These are phyloP conservation scores for Aspergillus sp. DNA, from an alignment of 2,329 filamentous ascomycete genomes.

Conservation along the genomic window DNA sequence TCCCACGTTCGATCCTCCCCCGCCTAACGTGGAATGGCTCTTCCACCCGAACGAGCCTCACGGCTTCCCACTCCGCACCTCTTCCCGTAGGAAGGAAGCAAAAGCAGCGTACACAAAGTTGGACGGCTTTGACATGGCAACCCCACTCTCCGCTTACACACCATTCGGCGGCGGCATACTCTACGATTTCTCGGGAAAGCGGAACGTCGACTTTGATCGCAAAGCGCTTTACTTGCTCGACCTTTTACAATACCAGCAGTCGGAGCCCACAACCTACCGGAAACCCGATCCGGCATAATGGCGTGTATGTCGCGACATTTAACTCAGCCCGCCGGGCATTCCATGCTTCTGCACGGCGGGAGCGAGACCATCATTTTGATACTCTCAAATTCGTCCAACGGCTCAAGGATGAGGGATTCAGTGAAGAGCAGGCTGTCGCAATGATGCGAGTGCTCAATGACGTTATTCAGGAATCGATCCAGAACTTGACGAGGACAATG, in stretches of 20 bases:
- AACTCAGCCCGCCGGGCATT: conserved; percentile 50
- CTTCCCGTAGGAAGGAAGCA: conserved; percentile 24
- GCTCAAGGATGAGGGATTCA: conserved; percentile 87
- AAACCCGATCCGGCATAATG: conserved; percentile 46
- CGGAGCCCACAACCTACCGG: conserved; percentile 20
- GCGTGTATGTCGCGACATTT: conserved; percentile 47
- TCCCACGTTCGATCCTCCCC: conserved; percentile 45
- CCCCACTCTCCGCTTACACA: conserved; percentile 14
- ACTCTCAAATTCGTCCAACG: conserved; percentile 95
- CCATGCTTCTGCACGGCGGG: conserved; percentile 62
- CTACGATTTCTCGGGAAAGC: conserved; percentile 14
- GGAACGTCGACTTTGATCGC: conserved; percentile 19
- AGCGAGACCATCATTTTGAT: conserved; percentile 92
- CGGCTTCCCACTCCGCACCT: conserved; percentile 27
- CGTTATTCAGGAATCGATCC: conserved; percentile 97
- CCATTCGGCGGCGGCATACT: conserved; percentile 10
- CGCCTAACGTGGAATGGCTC: conserved; percentile 44
- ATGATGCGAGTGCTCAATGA: conserved; percentile 98
- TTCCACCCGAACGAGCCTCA: conserved; percentile 31
- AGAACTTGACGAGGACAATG: conserved; percentile 97
- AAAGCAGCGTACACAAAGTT: conserved; percentile 22
- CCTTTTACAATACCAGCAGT: conserved; percentile 8
- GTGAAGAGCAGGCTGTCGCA: conserved; percentile 90
- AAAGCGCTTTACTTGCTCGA: conserved; percentile 18
- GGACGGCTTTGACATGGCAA: conserved; percentile 24